Evolutionary conservation across 1,284 basidiomycete genomes (phyloP).

Genomic region (Puccinia coronata): DNA sequence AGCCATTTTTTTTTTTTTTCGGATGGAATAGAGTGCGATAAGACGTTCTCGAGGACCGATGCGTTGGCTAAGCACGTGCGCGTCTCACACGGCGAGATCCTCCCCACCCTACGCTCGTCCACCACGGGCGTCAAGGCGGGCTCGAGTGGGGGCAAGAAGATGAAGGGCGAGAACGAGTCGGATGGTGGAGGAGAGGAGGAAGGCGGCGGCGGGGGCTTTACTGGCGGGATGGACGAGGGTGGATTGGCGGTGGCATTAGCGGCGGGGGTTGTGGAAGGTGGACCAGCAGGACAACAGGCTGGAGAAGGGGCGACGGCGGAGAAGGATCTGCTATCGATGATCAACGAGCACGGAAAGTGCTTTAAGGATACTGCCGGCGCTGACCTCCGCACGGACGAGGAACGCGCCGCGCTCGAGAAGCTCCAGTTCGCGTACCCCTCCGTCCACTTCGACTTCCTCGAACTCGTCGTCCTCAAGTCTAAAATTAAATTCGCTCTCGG

Average conservation of each 20-base stretch:
- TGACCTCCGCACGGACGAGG: slow-evolving; percentile 23
- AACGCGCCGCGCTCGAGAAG: slow-evolving; percentile 23
- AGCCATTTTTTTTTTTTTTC: no score
- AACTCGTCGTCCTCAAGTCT: slow-evolving; percentile 32
- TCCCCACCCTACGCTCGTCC: slow-evolving; percentile 5
- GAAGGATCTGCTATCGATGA: neutral
- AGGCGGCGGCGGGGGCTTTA: neutral
- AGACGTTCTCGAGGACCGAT: slow-evolving; percentile 86
- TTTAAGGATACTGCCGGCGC: slow-evolving; percentile 9
- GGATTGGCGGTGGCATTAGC: no score
- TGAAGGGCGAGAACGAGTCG: slow-evolving; percentile 29
- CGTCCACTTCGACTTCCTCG: slow-evolving; percentile 8
- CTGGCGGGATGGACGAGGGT: neutral
- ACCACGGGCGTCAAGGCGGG: neutral
- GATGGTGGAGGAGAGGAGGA: neutral
- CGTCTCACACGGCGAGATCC: slow-evolving; percentile 68
- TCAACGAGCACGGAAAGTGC: slow-evolving; percentile 5
- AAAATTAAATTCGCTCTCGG: slow-evolving; percentile 43
- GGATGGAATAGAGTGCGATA: slow-evolving; percentile 73
- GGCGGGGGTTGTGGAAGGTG: no score
- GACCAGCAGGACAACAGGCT: neutral
- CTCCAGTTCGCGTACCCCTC: slow-evolving; percentile 20
- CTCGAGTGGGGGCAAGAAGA: neutral
- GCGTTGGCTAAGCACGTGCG: slow-evolving; percentile 88
- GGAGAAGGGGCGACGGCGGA: neutral